A percentile compares a stretch with the other conserved stretches of the same genome.
Conservation (phyloP, 345 rosid genomes). For the Linum usitatissimum region DNA sequence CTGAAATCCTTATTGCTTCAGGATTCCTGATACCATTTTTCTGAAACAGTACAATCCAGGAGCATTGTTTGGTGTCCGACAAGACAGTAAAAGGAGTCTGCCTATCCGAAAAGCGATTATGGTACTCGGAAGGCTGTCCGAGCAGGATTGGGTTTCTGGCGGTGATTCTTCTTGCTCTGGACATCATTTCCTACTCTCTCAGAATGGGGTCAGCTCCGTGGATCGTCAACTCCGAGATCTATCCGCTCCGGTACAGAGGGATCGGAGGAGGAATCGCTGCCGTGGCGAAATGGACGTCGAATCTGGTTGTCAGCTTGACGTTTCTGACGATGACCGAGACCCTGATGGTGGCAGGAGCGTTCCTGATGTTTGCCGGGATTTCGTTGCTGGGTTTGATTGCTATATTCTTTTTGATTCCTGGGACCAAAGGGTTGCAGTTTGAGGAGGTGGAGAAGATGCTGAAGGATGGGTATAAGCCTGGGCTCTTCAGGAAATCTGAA, state of each 20-base stretch:
- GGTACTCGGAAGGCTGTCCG: slow-evolving; percentile 65
- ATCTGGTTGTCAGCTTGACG: slow-evolving; percentile 55
- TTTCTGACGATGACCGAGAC: slow-evolving; percentile 48
- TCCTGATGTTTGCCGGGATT: slow-evolving; percentile 51
- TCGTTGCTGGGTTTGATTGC: slow-evolving; percentile 32
- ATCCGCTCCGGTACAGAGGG: slow-evolving; percentile 75
- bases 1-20: too few species aligned
- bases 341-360: slow-evolving; percentile 47
- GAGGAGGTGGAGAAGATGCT: slow-evolving; percentile 75
- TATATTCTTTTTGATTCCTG: slow-evolving; percentile 65
- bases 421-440: slow-evolving; percentile 71
- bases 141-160: slow-evolving; percentile 69
- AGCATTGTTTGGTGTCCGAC: slow-evolving; percentile 48
- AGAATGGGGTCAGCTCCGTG: slow-evolving; percentile 84
- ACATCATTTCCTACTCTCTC: slow-evolving; percentile 63
- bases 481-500: slow-evolving; percentile 9
- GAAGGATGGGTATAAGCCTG: slow-evolving; percentile 42
- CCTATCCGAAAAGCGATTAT: slow-evolving; percentile 23
- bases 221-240: slow-evolving; percentile 93
- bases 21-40: background rate
- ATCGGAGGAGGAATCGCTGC: slow-evolving; percentile 79
- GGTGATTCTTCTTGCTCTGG: slow-evolving; percentile 44
- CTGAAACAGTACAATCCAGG: slow-evolving; percentile 45
- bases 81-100: slow-evolving; percentile 26
- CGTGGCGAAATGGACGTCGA: slow-evolving; percentile 59